Conservation (phyloP, 148 eudicot species). For the Vaccinium darrowii region DNA sequence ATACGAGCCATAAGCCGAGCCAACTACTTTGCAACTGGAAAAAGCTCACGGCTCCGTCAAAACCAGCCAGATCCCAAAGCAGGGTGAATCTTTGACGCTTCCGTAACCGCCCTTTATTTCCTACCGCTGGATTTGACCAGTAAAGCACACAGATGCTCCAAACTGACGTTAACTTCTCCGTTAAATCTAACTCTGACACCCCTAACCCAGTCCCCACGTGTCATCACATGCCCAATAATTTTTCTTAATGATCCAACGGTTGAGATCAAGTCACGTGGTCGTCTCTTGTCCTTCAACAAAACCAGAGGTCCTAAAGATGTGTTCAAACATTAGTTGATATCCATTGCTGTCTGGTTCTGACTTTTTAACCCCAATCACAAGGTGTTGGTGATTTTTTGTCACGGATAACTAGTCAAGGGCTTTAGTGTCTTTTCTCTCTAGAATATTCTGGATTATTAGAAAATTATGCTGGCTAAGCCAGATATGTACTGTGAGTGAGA, state of each 20-base stretch:
- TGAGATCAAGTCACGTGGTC: conserved; percentile 11
- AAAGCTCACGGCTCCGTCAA: conserved; percentile 4
- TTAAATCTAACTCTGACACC: not conserved
- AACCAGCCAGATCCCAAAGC: not conserved
- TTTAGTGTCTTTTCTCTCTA: not conserved
- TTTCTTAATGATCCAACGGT: not conserved
- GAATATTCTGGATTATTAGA: not conserved
- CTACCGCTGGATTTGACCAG: conserved; percentile 13
- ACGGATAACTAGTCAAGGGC: not conserved
- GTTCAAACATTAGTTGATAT: not conserved
- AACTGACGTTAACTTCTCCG: conserved; percentile 2
- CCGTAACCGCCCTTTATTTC: conserved; percentile 13
- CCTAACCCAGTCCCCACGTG: not conserved
- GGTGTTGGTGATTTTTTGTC: not conserved
- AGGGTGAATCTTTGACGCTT: conserved; percentile 6
- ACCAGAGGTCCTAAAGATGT: not conserved
- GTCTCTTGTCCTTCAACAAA: conserved; percentile 1
- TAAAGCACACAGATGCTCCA: conserved; percentile 1
- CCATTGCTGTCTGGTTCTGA: conserved; percentile 6
- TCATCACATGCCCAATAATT: not conserved
- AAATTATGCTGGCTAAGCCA: not conserved
- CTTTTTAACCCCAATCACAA: not conserved
- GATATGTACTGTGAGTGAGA: not conserved
- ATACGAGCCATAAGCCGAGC: conserved; percentile 9
- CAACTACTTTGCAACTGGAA: conserved; percentile 4